Conservation (phyloP, 805 yeast genomes). For the Starmera pachycereana region DNA sequence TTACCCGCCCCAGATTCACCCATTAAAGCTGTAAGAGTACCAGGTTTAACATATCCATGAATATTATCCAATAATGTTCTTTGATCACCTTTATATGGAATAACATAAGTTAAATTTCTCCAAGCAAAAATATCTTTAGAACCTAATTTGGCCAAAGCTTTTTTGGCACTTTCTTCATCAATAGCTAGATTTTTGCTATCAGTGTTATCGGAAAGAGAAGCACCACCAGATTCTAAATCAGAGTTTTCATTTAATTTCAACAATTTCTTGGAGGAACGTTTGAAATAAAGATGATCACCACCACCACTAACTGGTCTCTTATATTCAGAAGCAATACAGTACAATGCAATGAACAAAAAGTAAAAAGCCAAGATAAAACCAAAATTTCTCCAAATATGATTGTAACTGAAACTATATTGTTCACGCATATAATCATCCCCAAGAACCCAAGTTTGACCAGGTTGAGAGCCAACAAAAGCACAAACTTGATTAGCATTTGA, state of each 20-base stretch:
- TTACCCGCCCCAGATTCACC: constrained; percentile 62
- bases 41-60: constrained; percentile 64
- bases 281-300: constrained; percentile 35
- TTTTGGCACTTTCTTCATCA: constrained; percentile 3
- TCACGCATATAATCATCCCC: constrained; percentile 49
- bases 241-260: not conserved
- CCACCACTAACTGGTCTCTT: constrained; percentile 30
- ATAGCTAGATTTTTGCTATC: constrained; percentile 1
- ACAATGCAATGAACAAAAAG: constrained; percentile 41
- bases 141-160: constrained; percentile 17
- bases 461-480: constrained; percentile 45
- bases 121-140: constrained; percentile 22
- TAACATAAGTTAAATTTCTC: constrained; percentile 23
- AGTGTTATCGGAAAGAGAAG: not conserved
- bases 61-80: constrained; percentile 41
- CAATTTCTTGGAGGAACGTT: constrained; percentile 29
- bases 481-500: constrained; percentile 37
- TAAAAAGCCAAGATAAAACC: constrained; percentile 52
- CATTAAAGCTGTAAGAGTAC: constrained; percentile 46
- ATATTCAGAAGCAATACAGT: constrained; percentile 42
- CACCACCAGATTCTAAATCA: constrained; percentile 6
- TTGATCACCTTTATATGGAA: constrained; percentile 21
- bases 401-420: constrained; percentile 40
- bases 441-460: constrained; percentile 41
- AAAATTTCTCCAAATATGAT: constrained; percentile 73